phyloP scores from a whole-genome alignment of 2,329 filamentous ascomycete species.

The Shiraia sp. region DNA sequence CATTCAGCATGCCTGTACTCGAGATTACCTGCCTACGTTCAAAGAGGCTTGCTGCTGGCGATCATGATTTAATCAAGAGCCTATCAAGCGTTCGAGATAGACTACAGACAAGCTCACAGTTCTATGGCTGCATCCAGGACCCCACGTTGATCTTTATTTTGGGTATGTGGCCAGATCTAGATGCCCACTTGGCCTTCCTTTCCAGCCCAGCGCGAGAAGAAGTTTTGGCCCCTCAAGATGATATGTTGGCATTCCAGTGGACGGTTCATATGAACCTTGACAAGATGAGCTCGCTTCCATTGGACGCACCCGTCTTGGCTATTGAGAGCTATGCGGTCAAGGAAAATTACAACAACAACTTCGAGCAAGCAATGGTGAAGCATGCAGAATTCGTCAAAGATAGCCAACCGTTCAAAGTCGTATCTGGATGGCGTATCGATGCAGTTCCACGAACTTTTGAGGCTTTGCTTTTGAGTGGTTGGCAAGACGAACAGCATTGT shows the following conservation, averaged over 20 bases:
- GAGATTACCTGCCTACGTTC: conserved; percentile 34
- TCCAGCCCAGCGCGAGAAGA: conserved; percentile 29
- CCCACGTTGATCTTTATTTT: conserved; percentile 35
- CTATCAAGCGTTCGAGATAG: conserved; percentile 33
- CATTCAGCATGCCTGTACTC: conserved; percentile 30
- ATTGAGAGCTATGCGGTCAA: conserved; percentile 25
- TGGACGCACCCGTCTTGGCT: conserved; percentile 30
- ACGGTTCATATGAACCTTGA: conserved; percentile 30
- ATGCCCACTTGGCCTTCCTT: conserved; percentile 33
- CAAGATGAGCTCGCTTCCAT: conserved; percentile 20
- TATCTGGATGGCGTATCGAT: conserved; percentile 31
- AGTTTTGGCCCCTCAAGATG: conserved; percentile 34
- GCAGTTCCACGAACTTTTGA: conserved; percentile 22
- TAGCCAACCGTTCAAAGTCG: conserved; percentile 19
- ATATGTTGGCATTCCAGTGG: conserved; percentile 36
- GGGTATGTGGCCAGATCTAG: conserved; percentile 34
- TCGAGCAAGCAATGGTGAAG: conserved; percentile 12
- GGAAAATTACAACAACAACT: conserved; percentile 14
- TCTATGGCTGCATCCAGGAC: conserved; percentile 36
- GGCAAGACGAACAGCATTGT: conserved; percentile 19
- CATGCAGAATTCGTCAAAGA: conserved; percentile 17
- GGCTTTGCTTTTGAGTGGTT: conserved; percentile 28
- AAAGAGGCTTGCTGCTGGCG: conserved; percentile 20
- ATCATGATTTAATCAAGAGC: conserved; percentile 28
- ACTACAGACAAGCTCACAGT: conserved; percentile 31